Evolutionary conservation across 2,329 filamentous ascomycete genomes (phyloP).

Genomic region (Tympanopsis confertula): DNA sequence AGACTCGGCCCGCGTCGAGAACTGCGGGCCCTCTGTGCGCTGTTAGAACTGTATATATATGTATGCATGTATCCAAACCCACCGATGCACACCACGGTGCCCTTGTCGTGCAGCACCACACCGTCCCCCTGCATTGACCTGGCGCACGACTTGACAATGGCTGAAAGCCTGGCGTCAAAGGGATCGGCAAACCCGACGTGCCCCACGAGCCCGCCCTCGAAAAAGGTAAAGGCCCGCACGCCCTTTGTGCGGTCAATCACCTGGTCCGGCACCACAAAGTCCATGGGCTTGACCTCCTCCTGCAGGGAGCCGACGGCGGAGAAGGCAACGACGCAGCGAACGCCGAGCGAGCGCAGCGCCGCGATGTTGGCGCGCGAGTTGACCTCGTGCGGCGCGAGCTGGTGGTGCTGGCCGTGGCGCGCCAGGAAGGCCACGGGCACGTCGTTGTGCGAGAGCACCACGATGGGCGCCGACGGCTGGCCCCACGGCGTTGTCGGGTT

Average conservation of each 20-base stretch:
- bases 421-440: slow-evolving; percentile 84
- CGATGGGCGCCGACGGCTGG: slow-evolving; percentile 60
- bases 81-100: slow-evolving; percentile 87
- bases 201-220: slow-evolving; percentile 80
- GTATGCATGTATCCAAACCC: slow-evolving; percentile 16
- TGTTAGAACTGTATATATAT: not conserved
- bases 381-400: slow-evolving; percentile 89
- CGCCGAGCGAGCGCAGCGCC: slow-evolving; percentile 79
- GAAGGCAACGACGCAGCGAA: slow-evolving; percentile 86
- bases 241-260: slow-evolving; percentile 97
- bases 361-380: slow-evolving; percentile 90
- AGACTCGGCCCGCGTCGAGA: slow-evolving; percentile 90
- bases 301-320: slow-evolving; percentile 85
- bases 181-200: slow-evolving; percentile 95
- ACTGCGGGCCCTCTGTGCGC: slow-evolving; percentile 81
- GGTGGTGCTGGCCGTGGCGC: slow-evolving; percentile 79
- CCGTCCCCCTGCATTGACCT: slow-evolving; percentile 68
- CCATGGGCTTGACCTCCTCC: slow-evolving; percentile 86
- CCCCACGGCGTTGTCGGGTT: slow-evolving; percentile 82
- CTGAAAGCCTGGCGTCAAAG: slow-evolving; percentile 69
- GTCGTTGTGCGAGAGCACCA: slow-evolving; percentile 77
- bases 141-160: slow-evolving; percentile 69
- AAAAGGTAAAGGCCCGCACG: slow-evolving; percentile 87
- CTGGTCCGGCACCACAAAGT: slow-evolving; percentile 94
- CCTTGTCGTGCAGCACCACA: slow-evolving; percentile 74